phyloP scores from a whole-genome alignment of 176 grass and related monocot species.

The Raddia distichophylla region DNA sequence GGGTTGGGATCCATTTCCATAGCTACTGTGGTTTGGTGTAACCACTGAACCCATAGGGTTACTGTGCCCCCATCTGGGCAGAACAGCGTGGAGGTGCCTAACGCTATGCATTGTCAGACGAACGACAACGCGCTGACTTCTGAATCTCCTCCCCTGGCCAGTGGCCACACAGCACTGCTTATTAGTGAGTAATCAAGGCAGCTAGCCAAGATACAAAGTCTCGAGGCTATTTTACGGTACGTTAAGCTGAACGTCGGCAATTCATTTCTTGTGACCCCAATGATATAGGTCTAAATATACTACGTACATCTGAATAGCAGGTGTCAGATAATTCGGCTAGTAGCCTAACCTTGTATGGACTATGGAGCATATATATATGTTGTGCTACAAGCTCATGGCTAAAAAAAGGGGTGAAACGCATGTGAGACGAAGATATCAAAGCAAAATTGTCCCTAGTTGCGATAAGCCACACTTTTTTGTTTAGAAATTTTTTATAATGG shows the following conservation, averaged over 20 bases:
- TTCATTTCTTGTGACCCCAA: not conserved
- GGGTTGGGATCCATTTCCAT: constrained; percentile 20
- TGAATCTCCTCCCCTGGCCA: not conserved
- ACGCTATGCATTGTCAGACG: not conserved
- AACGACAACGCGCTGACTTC: not conserved
- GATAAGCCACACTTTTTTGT: no score
- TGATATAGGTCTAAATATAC: no score
- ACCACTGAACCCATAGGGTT: constrained; percentile 37
- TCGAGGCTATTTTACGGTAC: no score
- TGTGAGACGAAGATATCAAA: not conserved
- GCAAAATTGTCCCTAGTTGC: no score
- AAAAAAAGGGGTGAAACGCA: not conserved
- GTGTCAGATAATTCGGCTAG: not conserved
- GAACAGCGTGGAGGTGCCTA: not conserved
- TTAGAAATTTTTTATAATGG: no score
- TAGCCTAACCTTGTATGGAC: constrained; percentile 30
- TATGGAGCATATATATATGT: not conserved
- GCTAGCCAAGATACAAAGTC: not conserved
- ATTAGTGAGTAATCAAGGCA: not conserved
- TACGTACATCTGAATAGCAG: no score
- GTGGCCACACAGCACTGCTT: not conserved
- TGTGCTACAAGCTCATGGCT: not conserved
- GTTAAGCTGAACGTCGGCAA: no score
- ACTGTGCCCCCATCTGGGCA: constrained; percentile 49
- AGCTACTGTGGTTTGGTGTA: constrained; percentile 37